Base-by-base conservation (phyloP, 108 stramenopile genomes). In the Cyclotella kingstonii region DNA sequence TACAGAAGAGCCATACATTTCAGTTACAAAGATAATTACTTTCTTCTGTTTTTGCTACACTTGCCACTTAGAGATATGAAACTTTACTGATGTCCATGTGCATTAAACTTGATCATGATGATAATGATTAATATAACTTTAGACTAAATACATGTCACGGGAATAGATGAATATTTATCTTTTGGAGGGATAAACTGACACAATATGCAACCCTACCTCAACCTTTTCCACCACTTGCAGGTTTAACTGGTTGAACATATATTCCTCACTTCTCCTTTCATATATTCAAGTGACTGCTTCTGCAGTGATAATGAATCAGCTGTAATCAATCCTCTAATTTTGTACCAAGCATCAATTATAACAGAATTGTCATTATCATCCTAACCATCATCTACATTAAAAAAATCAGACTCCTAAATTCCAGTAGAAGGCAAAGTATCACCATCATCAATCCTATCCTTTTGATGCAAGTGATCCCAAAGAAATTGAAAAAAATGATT, bases 281-380 rank as follows among this genome's bases (percentile, higher is more conserved):
- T 50, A 44, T 35, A 51, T 45, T 48, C 66, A 46, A n/a, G 35
- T 44, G 5, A 69, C 73, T 5, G 39, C 28, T 55, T 68, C 60
- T 35, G 76, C 70, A 91, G 69, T 86, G 86, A 91, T 27, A 86
- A 60, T 1, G 90, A 86, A 31, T 86, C 90, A 22, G 86, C 83
- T 47, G 84, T 82, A 27, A 91, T 87, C 42, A 91, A 54, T 30
- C 82, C 80, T 51, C 63, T 69, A 83, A 91, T 87, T 28, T 73
- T 78, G 28, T 68, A 68, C 31, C 76, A 78, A 11, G 45, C 44
- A 42, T 60, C 60, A 11, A 30, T 10, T 23, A 25, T 46, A 17
- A 49, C 61, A 27, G 33, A 19, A 30, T 79, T 80, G 7, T 56
- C 66, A 9, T 84, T 71, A 1, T 60, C 57, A 49, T 63, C 69